A percentile compares a stretch with the other conserved stretches of the same genome.
Evolutionary conservation across 2,329 filamentous ascomycete genomes (phyloP).

Genomic region (Diaporthe eres): DNA sequence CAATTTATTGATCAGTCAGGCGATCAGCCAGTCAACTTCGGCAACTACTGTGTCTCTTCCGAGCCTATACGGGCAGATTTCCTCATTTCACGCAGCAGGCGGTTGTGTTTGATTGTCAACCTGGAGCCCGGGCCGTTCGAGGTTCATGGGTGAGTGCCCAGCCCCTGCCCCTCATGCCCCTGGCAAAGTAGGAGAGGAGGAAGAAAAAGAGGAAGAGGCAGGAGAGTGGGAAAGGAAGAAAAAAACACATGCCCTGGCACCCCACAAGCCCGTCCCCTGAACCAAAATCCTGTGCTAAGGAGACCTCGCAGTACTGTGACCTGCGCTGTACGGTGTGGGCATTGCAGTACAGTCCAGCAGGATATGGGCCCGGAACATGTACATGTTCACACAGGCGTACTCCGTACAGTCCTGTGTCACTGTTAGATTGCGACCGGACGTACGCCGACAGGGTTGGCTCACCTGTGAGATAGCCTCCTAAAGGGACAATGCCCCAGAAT

Average conservation of each 20-base stretch:
- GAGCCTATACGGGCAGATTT: constrained; percentile 7
- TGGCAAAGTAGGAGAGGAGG: constrained; percentile 5
- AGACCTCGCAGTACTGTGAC: not conserved
- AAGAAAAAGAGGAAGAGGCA: not conserved
- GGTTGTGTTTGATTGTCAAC: constrained; percentile 35
- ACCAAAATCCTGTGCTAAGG: not conserved
- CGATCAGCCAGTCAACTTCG: not conserved
- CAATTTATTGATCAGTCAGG: not conserved
- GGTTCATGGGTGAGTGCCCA: constrained; percentile 14
- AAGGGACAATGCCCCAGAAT: not conserved
- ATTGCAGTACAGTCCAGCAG: not conserved
- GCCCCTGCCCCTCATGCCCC: constrained; percentile 7
- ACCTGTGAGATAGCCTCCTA: not conserved
- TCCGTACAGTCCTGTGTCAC: not conserved
- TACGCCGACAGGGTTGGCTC: not conserved
- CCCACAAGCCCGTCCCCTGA: constrained; percentile 30
- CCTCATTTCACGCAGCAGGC: constrained; percentile 28
- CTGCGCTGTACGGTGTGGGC: not conserved
- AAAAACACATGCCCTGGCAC: not conserved
- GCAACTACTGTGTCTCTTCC: not conserved
- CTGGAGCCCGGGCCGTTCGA: constrained; percentile 32
- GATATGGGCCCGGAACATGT: not conserved
- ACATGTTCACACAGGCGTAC: not conserved
- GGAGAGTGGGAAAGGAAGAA: not conserved
- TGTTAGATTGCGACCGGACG: constrained; percentile 11